Evolutionary conservation across 495 filamentous ascomycete genomes (phyloP).

Genomic region (Penicillium taxi): DNA sequence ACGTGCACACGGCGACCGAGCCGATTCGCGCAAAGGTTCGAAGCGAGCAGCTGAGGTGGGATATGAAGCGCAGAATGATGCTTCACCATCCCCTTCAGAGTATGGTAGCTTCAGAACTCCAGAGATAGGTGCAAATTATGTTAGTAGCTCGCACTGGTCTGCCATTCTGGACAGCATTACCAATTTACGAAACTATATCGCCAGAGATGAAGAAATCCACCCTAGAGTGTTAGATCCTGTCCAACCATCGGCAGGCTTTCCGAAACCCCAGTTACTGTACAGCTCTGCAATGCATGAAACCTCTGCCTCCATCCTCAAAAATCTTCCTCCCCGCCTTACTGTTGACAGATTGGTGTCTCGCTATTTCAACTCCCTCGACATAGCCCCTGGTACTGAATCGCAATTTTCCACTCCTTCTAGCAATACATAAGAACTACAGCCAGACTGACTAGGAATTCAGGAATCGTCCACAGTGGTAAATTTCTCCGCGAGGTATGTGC

Average conservation of each 20-base stretch:
- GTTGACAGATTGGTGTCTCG: slow-evolving; percentile 19
- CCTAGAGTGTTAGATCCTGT: not conserved
- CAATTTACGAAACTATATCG: slow-evolving; percentile 11
- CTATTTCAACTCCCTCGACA: slow-evolving; percentile 9
- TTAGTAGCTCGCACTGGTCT: slow-evolving; percentile 7
- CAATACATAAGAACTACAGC: not conserved
- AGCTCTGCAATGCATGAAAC: slow-evolving; percentile 15
- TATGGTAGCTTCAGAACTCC: slow-evolving; percentile 17
- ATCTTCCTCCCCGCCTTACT: slow-evolving; percentile 21
- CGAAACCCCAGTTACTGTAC: slow-evolving; percentile 21
- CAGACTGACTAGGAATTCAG: not conserved
- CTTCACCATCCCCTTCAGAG: not conserved
- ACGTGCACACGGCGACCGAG: too few relatives aligned
- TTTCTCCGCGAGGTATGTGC: slow-evolving; percentile 6
- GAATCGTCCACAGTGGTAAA: not conserved
- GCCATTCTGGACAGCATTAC: slow-evolving; percentile 8
- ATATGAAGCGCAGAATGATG: not conserved
- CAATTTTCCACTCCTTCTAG: not conserved
- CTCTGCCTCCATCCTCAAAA: slow-evolving; percentile 21
- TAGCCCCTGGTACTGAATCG: slow-evolving; percentile 4
- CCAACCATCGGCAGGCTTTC: not conserved
- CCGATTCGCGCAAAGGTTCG: too few relatives aligned
- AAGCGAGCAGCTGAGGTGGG: not conserved
- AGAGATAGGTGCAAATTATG: slow-evolving; percentile 15
- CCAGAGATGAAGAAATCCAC: slow-evolving; percentile 6